Evolutionary conservation across 257 asterid species (phyloP).

Genomic region (Linderniella brevidens): DNA sequence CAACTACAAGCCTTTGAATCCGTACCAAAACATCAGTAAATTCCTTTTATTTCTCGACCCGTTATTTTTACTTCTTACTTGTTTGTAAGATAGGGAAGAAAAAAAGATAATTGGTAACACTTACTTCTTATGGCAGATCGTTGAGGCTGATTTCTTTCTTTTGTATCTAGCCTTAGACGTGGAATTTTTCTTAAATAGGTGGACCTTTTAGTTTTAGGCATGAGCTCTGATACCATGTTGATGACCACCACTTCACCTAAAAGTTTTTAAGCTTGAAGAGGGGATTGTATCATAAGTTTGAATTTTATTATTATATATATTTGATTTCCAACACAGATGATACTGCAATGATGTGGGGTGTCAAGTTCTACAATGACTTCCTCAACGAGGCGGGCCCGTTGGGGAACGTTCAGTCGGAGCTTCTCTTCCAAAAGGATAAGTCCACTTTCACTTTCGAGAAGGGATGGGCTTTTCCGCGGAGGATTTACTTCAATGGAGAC

Average conservation of each 20-base stretch:
- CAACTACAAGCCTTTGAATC: constrained; percentile 41
- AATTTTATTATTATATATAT: not conserved
- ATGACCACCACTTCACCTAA: too few relatives aligned
- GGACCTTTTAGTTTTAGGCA: too few relatives aligned
- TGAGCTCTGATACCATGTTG: too few relatives aligned
- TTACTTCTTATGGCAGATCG: too few relatives aligned
- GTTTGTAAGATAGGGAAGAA: too few relatives aligned
- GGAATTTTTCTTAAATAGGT: too few relatives aligned
- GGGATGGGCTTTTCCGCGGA: constrained; percentile 64
- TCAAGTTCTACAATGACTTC: constrained; percentile 48
- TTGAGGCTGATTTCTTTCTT: too few relatives aligned
- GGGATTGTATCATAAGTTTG: too few relatives aligned
- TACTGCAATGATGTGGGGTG: constrained; percentile 59
- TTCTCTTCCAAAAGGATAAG: constrained; percentile 34
- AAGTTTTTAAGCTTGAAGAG: too few relatives aligned
- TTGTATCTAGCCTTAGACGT: too few relatives aligned
- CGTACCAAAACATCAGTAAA: constrained; percentile 46
- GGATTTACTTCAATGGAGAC: constrained; percentile 57
- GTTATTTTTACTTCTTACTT: not conserved
- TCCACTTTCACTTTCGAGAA: constrained; percentile 40
- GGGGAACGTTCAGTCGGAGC: constrained; percentile 58
- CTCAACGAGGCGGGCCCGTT: constrained; percentile 42
- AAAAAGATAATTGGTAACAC: too few relatives aligned
- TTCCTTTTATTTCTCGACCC: not conserved
- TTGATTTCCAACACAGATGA: constrained; percentile 26